These are phyloP conservation scores for Fusarium luffae DNA, from an alignment of 2,329 filamentous ascomycete species.

Conservation along the genomic window DNA sequence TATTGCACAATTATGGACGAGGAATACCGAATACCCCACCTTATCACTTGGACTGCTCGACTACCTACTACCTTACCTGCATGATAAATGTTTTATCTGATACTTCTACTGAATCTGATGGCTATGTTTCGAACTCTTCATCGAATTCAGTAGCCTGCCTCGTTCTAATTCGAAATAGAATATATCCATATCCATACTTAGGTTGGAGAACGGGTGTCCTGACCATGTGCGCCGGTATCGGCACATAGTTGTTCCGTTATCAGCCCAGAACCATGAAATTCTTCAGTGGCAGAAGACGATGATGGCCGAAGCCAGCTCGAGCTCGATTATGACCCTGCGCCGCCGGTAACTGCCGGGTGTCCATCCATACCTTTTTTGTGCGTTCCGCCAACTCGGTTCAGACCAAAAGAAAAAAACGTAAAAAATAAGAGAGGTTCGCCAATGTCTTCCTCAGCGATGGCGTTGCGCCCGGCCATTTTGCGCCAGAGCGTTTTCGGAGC, in stretches of 20 bases:
- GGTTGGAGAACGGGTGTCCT: neutral
- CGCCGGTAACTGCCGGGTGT: constrained; percentile 41
- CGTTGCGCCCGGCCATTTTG: constrained; percentile 40
- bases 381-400: neutral
- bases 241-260: constrained; percentile 39
- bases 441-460: constrained; percentile 39
- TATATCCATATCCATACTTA: neutral
- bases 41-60: constrained; percentile 6
- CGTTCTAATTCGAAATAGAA: neutral
- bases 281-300: constrained; percentile 26
- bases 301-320: constrained; percentile 15
- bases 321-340: constrained; percentile 44
- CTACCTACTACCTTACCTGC: neutral
- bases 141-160: neutral
- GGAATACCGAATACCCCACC: neutral
- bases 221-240: constrained; percentile 5
- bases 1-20: neutral
- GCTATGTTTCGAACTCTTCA: neutral
- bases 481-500: constrained; percentile 36
- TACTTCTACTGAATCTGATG: neutral
- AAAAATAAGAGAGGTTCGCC: neutral
- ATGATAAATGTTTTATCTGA: neutral
- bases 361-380: constrained; percentile 2
- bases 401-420: neutral
- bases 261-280: constrained; percentile 43